Base-by-base conservation (phyloP, 176 grass and related monocot genomes). In the Dendrocalamus sinicus region DNA sequence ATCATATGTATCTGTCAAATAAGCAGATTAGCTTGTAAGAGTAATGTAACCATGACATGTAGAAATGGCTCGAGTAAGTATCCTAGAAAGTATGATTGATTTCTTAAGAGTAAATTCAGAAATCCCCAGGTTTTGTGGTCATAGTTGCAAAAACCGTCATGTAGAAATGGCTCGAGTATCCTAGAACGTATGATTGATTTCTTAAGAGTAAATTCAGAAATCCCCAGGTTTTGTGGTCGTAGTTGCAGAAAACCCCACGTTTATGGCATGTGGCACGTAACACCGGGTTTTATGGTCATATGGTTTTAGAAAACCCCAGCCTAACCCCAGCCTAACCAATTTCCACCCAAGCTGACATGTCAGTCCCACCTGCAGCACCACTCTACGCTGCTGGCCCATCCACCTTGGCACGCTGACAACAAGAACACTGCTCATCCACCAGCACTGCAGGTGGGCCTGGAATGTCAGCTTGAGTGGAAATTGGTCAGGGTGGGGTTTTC, bases 11-110 rank as follows among this genome's bases (percentile, higher is more conserved):
- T 11, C 8, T 37, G 72, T 47, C 43, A 54, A 39, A 19, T 10
- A 75, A 68, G 35, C 9, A 85, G 51, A 76, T 68, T 77, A 55
- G 61, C 52, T 12, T 50, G 57, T n/a, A 50, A 15, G 28, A 80
- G 30, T 81, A 68, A 68, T 68, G 78, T 14, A 46, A 73, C 15
- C 47, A 73, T 35, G 54, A 47, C 40, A 30, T 30, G 52, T 14
- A 62, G 15, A 73, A 35, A 83, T 45, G 26, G 7, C 54, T 83
- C 46, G 24, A 73, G 7, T 9, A 81, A 69, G 48, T 26, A 64
- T 84, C 23, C 24, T 39, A 72, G 6, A 48, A 81, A 75, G 9
- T 65, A 37, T 52, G 35, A 81, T 54, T 64, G 22, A 54, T 65
- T 81, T 67, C 45, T 80, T 67, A 19, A 48, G 59, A 12, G 4